phyloP scores from a whole-genome alignment of 2,329 filamentous ascomycete genomes.

The Pseudogymnoascus destructans region DNA sequence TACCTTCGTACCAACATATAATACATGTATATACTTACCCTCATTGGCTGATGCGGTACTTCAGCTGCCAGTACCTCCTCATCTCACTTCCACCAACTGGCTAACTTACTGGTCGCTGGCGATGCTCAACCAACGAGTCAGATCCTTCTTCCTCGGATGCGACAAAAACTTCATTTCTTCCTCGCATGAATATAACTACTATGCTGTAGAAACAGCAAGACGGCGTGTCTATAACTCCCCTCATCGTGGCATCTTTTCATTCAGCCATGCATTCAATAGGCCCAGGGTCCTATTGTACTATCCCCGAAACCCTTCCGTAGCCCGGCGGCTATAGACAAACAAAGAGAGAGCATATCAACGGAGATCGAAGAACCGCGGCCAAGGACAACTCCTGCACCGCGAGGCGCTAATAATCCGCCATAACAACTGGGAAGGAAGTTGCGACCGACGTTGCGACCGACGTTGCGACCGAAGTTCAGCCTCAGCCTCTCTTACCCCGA shows the following conservation, averaged over 20 bases:
- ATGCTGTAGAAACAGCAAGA: neutral
- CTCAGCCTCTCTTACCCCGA: neutral
- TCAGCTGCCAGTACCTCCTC: neutral
- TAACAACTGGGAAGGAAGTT: neutral
- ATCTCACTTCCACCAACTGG: neutral
- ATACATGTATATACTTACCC: neutral
- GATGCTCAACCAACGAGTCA: neutral
- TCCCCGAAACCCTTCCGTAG: neutral
- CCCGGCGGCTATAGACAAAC: neutral
- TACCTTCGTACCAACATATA: neutral
- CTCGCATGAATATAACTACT: neutral
- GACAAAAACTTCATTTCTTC: neutral
- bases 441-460: neutral
- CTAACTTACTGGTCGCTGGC: neutral
- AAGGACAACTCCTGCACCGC: neutral
- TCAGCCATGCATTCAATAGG: neutral
- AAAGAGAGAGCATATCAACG: neutral
- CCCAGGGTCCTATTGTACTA: neutral
- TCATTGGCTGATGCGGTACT: neutral
- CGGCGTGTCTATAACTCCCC: neutral
- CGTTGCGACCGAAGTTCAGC: neutral
- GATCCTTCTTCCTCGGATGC: neutral
- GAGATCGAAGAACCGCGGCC: neutral
- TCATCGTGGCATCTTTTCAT: neutral
- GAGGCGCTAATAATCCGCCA: neutral